phyloP scores from a whole-genome alignment of 2,329 filamentous ascomycete species.

The Botryotinia convoluta region DNA sequence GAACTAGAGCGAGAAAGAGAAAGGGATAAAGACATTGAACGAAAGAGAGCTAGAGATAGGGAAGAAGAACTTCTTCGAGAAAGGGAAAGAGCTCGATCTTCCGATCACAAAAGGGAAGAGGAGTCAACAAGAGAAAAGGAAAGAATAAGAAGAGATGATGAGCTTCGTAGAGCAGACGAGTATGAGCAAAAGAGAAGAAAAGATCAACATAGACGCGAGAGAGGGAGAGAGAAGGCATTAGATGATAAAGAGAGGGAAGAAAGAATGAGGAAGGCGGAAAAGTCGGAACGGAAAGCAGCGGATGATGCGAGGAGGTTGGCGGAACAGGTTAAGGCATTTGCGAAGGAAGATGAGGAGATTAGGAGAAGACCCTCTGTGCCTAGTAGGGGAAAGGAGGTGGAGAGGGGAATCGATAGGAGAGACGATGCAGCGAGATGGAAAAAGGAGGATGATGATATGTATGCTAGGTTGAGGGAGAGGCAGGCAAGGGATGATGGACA shows the following conservation, averaged over 20 bases:
- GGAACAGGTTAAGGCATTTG: conserved; percentile 25
- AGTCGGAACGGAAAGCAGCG: conserved; percentile 16
- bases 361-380: conserved; percentile 32
- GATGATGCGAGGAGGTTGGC: conserved; percentile 22
- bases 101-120: neutral
- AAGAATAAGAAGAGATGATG: conserved; percentile 7
- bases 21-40: neutral
- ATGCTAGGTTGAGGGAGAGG: neutral
- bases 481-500: neutral
- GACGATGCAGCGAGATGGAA: neutral
- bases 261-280: conserved; percentile 18
- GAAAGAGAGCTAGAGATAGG: neutral
- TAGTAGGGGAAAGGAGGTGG: conserved; percentile 17
- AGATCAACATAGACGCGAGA: conserved; percentile 2
- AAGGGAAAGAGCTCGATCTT: neutral
- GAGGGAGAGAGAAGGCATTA: neutral
- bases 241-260: neutral
- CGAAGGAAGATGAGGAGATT: conserved; percentile 36
- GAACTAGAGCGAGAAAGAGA: conserved; percentile 3
- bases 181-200: neutral
- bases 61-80: neutral
- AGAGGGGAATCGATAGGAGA: conserved; percentile 18
- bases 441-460: conserved; percentile 3
- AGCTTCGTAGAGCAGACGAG: neutral
- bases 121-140: neutral